These are phyloP conservation scores for Sorghum bicolor DNA, from an alignment of 176 grass and related monocot species.

Conservation along the genomic window Sorghum_bicolor_NCBIv3 NC_012872.2:73846501-73847000, in stretches of 20 bases:
- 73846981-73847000: not conserved
- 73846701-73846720: not conserved
- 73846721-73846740: constrained; percentile 30
- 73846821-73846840: constrained; percentile 23
- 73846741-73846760: constrained; percentile 30
- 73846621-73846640: constrained; percentile 28
- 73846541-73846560: not conserved
- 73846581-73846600: not conserved
- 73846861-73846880: constrained; percentile 27
- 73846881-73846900: constrained; percentile 42
- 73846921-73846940: constrained; percentile 54
- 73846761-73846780: constrained; percentile 35
- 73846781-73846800: not conserved
- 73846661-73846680: constrained; percentile 39
- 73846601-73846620: constrained; percentile 20
- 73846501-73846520: constrained; percentile 25
- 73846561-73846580: not conserved
- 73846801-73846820: constrained; percentile 8
- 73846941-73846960: constrained; percentile 26
- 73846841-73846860: constrained; percentile 37
- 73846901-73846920: constrained; percentile 13
- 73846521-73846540: constrained; percentile 20
- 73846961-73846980: constrained; percentile 1
- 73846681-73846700: constrained; percentile 40
- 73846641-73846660: constrained; percentile 3